phyloP scores from a whole-genome alignment of 352 stramenopile species.

The Globisporangium camurandrum region DNA sequence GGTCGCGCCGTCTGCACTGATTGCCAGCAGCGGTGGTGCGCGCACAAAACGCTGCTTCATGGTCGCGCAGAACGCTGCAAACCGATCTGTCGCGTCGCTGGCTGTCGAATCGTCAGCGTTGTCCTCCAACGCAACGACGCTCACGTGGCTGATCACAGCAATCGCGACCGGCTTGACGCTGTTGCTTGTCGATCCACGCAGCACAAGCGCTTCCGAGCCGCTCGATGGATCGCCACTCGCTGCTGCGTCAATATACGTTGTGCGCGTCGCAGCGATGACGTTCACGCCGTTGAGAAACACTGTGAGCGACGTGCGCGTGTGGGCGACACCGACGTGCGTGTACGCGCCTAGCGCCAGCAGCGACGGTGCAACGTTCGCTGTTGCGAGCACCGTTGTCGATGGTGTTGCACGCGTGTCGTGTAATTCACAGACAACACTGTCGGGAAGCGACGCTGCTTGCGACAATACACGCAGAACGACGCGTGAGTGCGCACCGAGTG shows the following conservation, averaged over 20 bases:
- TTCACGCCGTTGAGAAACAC: conserved; percentile 15
- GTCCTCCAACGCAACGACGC: conserved; percentile 19
- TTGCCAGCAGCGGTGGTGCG: conserved; percentile 34
- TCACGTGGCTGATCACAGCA: conserved; percentile 36
- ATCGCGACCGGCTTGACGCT: background rate
- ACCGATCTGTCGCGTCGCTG: no score
- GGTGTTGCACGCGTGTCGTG: no score
- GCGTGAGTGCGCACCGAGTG: conserved; percentile 1
- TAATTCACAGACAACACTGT: conserved; percentile 3
- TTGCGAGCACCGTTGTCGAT: background rate
- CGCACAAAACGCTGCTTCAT: conserved; percentile 44
- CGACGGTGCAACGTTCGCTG: background rate
- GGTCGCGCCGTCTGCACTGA: conserved; percentile 20
- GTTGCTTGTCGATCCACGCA: conserved; percentile 14
- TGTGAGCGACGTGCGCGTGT: background rate
- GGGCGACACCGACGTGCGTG: conserved; percentile 12
- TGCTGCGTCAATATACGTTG: background rate
- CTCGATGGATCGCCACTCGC: no score
- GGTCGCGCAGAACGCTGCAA: conserved; percentile 20
- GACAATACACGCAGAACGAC: background rate
- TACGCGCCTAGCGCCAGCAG: conserved; percentile 11
- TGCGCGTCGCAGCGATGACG: background rate
- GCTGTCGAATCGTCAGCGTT: background rate
- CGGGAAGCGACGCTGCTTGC: background rate
- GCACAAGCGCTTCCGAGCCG: conserved; percentile 1